phyloP scores from a whole-genome alignment of 2,329 filamentous ascomycete species.

The Diaporthe aspalathi region DNA sequence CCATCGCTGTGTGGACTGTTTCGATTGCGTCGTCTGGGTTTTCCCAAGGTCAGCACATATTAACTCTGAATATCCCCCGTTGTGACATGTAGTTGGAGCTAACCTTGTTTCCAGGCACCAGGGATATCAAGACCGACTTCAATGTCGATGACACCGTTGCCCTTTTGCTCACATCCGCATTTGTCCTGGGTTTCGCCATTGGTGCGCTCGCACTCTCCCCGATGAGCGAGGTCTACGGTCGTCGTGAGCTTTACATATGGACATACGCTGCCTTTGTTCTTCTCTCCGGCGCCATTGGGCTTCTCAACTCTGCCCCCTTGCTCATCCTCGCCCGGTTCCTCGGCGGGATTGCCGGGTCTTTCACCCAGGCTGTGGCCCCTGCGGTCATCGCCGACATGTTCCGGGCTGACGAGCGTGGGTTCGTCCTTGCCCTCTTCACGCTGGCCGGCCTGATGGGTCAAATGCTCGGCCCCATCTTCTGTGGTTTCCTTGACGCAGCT shows the following conservation, averaged over 20 bases:
- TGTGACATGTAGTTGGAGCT: neutral
- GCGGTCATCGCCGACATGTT: slow-evolving; percentile 74
- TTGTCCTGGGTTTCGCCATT: slow-evolving; percentile 42
- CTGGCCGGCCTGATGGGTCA: slow-evolving; percentile 42
- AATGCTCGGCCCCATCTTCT: slow-evolving; percentile 42
- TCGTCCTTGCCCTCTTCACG: slow-evolving; percentile 73
- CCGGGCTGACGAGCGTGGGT: slow-evolving; percentile 61
- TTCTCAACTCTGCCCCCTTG: slow-evolving; percentile 66
- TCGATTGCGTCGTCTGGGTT: slow-evolving; percentile 56
- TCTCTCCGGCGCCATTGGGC: slow-evolving; percentile 72
- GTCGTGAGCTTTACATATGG: slow-evolving; percentile 67
- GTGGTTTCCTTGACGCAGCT: slow-evolving; percentile 40
- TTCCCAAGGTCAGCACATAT: slow-evolving; percentile 43
- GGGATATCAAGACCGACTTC: slow-evolving; percentile 53
- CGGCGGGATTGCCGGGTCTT: slow-evolving; percentile 70
- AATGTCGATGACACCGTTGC: slow-evolving; percentile 52
- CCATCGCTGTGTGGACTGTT: slow-evolving; percentile 55
- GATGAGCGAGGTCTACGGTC: slow-evolving; percentile 65
- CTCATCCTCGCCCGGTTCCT: slow-evolving; percentile 74
- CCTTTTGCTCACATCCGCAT: slow-evolving; percentile 49
- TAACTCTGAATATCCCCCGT: too few species aligned
- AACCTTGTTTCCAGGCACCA: slow-evolving; percentile 44
- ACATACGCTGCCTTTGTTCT: slow-evolving; percentile 67
- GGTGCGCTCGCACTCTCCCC: slow-evolving; percentile 41
- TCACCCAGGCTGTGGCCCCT: slow-evolving; percentile 70